Conservation (phyloP, 208 protist species). For the Herpetomonas samuelpessoai region DNA sequence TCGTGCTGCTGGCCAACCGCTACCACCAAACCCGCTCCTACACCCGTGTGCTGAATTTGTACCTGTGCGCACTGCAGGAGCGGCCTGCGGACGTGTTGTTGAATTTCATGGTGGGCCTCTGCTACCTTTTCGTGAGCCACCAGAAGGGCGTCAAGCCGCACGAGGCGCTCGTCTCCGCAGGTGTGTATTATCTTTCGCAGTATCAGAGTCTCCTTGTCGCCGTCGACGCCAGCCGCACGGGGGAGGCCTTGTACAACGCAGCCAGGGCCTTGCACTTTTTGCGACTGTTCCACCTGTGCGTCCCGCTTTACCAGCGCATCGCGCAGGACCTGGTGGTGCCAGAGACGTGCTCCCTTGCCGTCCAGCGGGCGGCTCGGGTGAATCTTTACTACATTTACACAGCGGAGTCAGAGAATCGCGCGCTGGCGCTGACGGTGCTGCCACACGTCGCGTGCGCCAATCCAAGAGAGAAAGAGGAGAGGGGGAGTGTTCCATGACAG, state of each 20-base stretch:
- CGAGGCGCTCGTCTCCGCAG: conserved; percentile 70
- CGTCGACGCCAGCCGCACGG: conserved; percentile 32
- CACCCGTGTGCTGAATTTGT: conserved; percentile 69
- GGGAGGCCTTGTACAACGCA: conserved; percentile 86
- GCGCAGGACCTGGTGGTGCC: conserved; percentile 57
- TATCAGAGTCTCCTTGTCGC: conserved; percentile 63
- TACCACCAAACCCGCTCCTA: conserved; percentile 71
- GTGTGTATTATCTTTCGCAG: conserved; percentile 63
- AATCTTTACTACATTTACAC: conserved; percentile 84
- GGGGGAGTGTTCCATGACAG: no score
- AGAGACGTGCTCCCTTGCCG: conserved; percentile 51
- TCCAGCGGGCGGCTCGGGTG: conserved; percentile 64
- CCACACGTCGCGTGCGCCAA: conserved; percentile 12
- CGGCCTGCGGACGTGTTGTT: conserved; percentile 62
- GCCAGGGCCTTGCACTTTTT: conserved; percentile 79
- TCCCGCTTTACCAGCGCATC: conserved; percentile 82
- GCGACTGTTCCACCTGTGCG: conserved; percentile 50
- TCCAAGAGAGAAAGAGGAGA: background rate
- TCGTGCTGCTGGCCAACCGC: conserved; percentile 79
- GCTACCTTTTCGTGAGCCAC: conserved; percentile 74
- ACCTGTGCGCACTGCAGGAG: conserved; percentile 56
- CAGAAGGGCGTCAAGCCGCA: conserved; percentile 60
- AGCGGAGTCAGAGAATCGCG: conserved; percentile 57
- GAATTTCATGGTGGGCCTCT: conserved; percentile 76
- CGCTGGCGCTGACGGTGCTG: conserved; percentile 53